Evolutionary conservation across 2,329 filamentous ascomycete species (phyloP).

Genomic region (Aspergillus bombycis): DNA sequence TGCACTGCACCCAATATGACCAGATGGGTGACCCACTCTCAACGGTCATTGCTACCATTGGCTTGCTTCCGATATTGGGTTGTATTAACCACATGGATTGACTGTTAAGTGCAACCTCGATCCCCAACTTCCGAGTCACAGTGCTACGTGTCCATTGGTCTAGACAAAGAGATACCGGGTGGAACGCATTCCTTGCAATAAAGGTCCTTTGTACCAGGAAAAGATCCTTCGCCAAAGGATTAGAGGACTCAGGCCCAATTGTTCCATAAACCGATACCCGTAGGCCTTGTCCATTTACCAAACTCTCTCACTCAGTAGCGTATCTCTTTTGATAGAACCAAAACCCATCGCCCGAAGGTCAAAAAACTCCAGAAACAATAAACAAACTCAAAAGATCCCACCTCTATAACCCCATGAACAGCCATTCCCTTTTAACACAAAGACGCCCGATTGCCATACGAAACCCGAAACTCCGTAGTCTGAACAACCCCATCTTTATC

Average conservation of each 20-base stretch:
- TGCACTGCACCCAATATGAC: neutral
- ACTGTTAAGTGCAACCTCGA: neutral
- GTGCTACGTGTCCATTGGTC: neutral
- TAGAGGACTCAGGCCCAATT: neutral
- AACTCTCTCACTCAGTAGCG: neutral
- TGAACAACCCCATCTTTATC: neutral
- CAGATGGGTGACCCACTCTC: neutral
- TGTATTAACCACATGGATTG: neutral
- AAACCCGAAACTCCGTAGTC: constrained; percentile 1
- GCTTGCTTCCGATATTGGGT: neutral
- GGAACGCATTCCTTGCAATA: neutral
- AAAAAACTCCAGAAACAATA: neutral
- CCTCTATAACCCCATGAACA: neutral
- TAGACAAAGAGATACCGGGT: neutral
- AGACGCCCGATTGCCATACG: neutral
- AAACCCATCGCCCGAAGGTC: neutral
- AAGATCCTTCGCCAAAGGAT: neutral
- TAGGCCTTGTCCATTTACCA: neutral
- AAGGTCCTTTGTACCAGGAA: neutral
- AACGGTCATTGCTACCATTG: neutral
- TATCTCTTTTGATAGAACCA: neutral
- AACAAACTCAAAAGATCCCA: neutral
- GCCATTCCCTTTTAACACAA: neutral
- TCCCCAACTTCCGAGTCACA: neutral
- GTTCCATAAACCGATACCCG: neutral